Conservation (phyloP, 73 alveolate genomes). For the Blepharisma stoltei region DNA sequence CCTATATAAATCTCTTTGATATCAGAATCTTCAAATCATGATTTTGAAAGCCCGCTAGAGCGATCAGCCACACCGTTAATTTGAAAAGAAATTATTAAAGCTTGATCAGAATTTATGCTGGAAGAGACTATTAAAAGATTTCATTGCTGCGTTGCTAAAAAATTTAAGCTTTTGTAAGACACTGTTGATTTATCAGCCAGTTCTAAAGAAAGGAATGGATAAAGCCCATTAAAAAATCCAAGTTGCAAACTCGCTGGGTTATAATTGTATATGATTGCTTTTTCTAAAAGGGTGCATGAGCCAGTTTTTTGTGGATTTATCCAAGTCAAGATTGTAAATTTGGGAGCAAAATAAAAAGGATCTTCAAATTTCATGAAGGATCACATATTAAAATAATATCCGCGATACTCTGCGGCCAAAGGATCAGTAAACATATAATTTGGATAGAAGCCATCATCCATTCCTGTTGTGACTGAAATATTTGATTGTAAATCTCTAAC, state of each 20-base stretch:
- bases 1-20: not conserved
- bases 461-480: not conserved
- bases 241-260: no score
- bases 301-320: not conserved
- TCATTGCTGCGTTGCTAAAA: no score
- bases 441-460: not conserved
- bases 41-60: no score
- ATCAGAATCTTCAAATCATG: no score
- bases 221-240: no score
- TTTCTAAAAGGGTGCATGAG: not conserved
- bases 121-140: no score
- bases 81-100: no score
- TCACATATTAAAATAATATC: not conserved
- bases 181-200: no score
- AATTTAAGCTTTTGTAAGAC: no score
- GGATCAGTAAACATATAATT: not conserved
- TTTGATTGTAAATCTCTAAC: not conserved
- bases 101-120: no score
- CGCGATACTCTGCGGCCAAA: not conserved
- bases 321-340: not conserved
- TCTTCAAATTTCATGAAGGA: not conserved
- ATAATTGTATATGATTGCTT: not conserved
- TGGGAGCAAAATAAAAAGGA: not conserved
- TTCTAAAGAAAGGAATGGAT: no score
- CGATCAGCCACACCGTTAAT: no score